Conservation (phyloP, 106 monocot genomes). For the Dioscorea dumetorum region DNA sequence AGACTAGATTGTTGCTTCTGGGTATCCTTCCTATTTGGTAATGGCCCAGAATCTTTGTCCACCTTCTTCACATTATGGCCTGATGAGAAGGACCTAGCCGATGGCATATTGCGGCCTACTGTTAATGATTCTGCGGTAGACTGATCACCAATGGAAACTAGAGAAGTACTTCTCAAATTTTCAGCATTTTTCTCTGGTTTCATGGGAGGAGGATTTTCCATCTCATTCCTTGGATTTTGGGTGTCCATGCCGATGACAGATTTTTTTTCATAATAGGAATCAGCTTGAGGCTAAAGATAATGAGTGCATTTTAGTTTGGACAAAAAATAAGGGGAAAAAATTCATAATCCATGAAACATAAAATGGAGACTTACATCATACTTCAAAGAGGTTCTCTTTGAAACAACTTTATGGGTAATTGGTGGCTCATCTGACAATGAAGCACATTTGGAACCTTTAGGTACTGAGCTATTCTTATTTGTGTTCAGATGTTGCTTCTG, state of each 20-base stretch:
- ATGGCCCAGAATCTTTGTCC: constrained; percentile 11
- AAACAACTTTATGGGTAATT: not conserved
- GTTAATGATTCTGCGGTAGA: constrained; percentile 1
- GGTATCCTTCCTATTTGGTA: constrained; percentile 12
- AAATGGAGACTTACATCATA: constrained; percentile 7
- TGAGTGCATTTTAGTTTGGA: not conserved
- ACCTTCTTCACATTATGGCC: constrained; percentile 23
- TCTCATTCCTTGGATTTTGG: constrained; percentile 10
- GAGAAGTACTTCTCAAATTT: constrained; percentile 13
- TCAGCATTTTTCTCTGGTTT: constrained; percentile 1
- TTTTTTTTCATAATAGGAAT: constrained; percentile 4
- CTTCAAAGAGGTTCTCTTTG: constrained; percentile 2
- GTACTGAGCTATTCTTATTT: constrained; percentile 6
- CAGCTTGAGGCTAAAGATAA: not conserved
- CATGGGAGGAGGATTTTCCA: constrained; percentile 9
- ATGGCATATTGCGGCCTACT: constrained; percentile 2
- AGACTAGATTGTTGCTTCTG: constrained; percentile 10
- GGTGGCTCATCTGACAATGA: not conserved
- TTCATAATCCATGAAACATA: not conserved
- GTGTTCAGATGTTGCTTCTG: constrained; percentile 7
- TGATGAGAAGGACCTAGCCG: constrained; percentile 19
- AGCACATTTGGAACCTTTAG: constrained; percentile 1
- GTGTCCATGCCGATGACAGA: constrained; percentile 2
- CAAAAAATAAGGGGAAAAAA: not conserved
- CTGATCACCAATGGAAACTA: constrained; percentile 6